phyloP scores from a whole-genome alignment of 169 alveolate genomes.

The Blepharisma undulans region DNA sequence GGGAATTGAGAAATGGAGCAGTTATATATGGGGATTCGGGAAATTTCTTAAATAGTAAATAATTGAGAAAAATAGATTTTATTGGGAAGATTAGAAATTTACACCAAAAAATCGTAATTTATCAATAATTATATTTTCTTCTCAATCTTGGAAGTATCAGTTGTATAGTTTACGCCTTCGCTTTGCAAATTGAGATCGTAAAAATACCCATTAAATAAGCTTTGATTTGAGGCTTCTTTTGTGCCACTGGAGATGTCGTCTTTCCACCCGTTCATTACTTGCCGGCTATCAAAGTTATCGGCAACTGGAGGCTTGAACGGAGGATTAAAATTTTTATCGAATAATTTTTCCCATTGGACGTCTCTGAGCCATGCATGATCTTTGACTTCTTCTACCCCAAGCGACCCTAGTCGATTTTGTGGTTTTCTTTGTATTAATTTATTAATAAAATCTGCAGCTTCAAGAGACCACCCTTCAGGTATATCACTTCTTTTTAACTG shows the following conservation, averaged over 20 bases:
- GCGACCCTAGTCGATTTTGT: slow-evolving; percentile 73
- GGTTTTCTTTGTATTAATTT: slow-evolving; percentile 79
- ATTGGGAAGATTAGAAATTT: too few relatives aligned
- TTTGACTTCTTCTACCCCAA: slow-evolving; percentile 74
- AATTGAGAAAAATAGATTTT: too few relatives aligned
- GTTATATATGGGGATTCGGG: neutral
- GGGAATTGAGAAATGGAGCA: neutral
- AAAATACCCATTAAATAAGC: slow-evolving; percentile 17
- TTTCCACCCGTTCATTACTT: slow-evolving; percentile 16
- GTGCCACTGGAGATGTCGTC: neutral
- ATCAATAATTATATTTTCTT: neutral
- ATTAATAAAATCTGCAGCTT: slow-evolving; percentile 67
- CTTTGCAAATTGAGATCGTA: neutral
- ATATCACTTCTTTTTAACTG: slow-evolving; percentile 51
- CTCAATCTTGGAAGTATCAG: neutral
- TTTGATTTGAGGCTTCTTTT: neutral
- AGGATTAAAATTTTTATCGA: slow-evolving; percentile 63
- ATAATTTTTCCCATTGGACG: slow-evolving; percentile 67
- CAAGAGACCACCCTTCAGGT: slow-evolving; percentile 55
- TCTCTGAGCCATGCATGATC: slow-evolving; percentile 83
- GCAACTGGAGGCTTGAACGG: slow-evolving; percentile 53
- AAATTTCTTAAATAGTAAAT: neutral
- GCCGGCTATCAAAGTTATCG: slow-evolving; percentile 42
- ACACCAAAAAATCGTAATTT: neutral
- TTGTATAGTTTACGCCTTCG: neutral